Evolutionary conservation across 805 yeast genomes (phyloP).

Genomic region (Maudiozyma turicensis): DNA sequence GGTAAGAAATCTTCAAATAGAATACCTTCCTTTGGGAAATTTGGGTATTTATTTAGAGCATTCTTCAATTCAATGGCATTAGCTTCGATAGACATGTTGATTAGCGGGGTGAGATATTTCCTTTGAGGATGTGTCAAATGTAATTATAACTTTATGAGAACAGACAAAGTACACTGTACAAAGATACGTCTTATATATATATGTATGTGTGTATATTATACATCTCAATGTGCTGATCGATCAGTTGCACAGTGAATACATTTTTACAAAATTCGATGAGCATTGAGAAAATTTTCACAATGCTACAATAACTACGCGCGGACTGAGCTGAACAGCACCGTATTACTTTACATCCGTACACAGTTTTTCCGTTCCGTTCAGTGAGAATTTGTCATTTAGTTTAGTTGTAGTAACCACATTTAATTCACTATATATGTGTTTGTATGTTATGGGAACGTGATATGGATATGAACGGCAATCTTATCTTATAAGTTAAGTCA

Average conservation of each 20-base stretch:
- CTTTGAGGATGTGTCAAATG: no score
- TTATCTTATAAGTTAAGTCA: no score
- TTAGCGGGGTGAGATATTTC: not conserved
- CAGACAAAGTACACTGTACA: no score
- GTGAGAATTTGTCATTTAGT: no score
- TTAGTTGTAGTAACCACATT: no score
- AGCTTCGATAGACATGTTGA: slow-evolving; percentile 21
- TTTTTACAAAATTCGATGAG: not conserved
- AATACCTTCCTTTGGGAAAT: slow-evolving; percentile 89
- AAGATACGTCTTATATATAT: not conserved
- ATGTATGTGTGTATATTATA: not conserved
- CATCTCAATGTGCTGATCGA: not conserved
- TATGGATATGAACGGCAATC: no score
- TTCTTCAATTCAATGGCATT: slow-evolving; percentile 40
- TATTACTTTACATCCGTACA: no score
- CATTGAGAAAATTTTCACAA: not conserved
- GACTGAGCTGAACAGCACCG: no score
- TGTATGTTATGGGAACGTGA: no score
- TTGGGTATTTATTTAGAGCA: slow-evolving; percentile 70
- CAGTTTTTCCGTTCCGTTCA: no score
- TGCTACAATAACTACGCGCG: not conserved
- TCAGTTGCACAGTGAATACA: not conserved
- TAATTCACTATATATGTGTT: no score
- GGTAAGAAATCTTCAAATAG: slow-evolving; percentile 95
- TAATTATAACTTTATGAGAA: no score